Percentiles rank a stretch among this genome's conserved stretches.
Conservation (phyloP, 1,284 basidiomycete species). For the Mycena citricolor region DNA sequence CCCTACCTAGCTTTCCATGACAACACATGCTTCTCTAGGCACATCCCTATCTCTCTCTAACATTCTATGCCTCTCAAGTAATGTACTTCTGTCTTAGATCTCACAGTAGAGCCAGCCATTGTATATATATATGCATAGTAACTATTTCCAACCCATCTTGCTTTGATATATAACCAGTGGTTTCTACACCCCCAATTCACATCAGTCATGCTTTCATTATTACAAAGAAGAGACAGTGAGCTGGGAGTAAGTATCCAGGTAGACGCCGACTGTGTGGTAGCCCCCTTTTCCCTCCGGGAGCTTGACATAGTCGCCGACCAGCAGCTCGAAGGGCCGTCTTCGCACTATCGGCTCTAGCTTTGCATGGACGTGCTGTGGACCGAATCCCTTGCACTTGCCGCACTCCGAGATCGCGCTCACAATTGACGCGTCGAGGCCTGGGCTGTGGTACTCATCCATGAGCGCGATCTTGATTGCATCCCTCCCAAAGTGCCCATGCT, state of each 20-base stretch:
- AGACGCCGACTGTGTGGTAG: constrained; percentile 14
- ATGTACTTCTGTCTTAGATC: no score
- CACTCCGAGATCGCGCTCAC: constrained; percentile 32
- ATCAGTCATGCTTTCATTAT: no score
- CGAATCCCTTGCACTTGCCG: constrained; percentile 29
- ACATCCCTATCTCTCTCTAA: no score
- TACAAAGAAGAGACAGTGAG: no score
- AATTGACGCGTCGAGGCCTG: constrained; percentile 31
- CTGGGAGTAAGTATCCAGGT: constrained; percentile 5
- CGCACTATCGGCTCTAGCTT: constrained; percentile 36
- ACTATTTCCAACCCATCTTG: no score
- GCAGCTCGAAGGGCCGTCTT: constrained; percentile 35
- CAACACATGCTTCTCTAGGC: no score
- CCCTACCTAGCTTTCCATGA: no score
- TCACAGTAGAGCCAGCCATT: no score
- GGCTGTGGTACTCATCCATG: constrained; percentile 29
- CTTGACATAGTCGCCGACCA: constrained; percentile 35
- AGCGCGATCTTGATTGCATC: constrained; percentile 32
- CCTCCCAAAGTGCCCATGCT: constrained; percentile 31
- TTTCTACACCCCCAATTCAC: no score
- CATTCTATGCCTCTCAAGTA: no score
- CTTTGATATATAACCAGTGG: no score
- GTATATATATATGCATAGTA: no score
- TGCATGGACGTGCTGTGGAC: constrained; percentile 28
- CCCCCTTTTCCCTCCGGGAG: constrained; percentile 35